Conservation (phyloP, 257 asterid species). For the Solanum piurae region DNA sequence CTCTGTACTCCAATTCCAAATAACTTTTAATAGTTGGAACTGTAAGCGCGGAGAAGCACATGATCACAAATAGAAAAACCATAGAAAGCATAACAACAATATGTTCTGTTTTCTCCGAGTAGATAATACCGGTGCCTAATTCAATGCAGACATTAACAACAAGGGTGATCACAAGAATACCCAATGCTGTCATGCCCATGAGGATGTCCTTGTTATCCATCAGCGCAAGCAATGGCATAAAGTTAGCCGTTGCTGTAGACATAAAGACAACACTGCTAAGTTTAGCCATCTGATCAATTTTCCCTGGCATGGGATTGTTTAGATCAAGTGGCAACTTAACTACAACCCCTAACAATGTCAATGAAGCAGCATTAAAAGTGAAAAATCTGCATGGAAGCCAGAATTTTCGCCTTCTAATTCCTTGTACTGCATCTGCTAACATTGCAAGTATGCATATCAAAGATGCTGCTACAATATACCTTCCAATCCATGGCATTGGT, state of each 20-base stretch:
- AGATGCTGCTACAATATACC: conserved; percentile 12
- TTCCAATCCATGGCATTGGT: conserved; percentile 31
- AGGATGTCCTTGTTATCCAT: not conserved
- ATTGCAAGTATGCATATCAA: conserved; percentile 1
- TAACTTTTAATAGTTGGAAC: not conserved
- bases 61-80: conserved; percentile 31
- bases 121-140: not conserved
- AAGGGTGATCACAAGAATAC: conserved; percentile 5
- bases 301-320: not conserved
- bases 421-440: conserved; percentile 3
- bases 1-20: not conserved
- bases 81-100: conserved; percentile 28
- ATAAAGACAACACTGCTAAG: conserved; percentile 2
- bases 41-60: conserved; percentile 31
- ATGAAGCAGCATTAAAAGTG: conserved; percentile 7
- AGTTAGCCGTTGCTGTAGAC: conserved; percentile 11
- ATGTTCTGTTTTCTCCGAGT: conserved; percentile 31
- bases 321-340: conserved; percentile 10
- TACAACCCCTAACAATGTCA: conserved; percentile 5
- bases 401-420: not conserved
- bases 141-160: not conserved
- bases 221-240: not conserved
- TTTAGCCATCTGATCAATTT: conserved; percentile 16
- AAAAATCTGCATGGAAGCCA: conserved; percentile 19
- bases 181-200: not conserved